These are phyloP conservation scores for Colletotrichum musicola DNA, from an alignment of 2,329 filamentous ascomycete species.

Conservation along the genomic window DNA sequence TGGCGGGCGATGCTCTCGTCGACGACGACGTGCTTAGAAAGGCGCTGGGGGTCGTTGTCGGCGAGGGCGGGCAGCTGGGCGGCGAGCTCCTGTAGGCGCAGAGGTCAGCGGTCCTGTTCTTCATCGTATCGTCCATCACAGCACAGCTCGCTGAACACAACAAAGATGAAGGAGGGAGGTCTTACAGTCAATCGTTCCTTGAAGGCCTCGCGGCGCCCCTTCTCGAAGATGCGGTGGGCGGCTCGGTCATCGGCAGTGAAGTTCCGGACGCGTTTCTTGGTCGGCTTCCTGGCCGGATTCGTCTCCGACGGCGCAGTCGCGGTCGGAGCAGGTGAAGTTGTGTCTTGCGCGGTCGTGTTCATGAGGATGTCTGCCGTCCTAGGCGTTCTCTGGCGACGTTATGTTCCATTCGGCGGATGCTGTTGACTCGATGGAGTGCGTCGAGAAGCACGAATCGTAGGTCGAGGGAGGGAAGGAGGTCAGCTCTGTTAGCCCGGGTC, in stretches of 20 bases:
- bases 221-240: conserved; percentile 55
- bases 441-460: background rate
- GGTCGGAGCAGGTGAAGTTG: conserved; percentile 4
- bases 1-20: conserved; percentile 51
- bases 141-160: background rate
- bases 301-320: conserved; percentile 12
- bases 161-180: conserved; percentile 13
- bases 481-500: background rate
- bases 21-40: conserved; percentile 56
- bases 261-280: conserved; percentile 52
- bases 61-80: conserved; percentile 49
- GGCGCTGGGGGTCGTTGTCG: conserved; percentile 49
- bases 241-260: conserved; percentile 57
- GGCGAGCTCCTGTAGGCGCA: conserved; percentile 49
- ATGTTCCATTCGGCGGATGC: conserved; percentile 7
- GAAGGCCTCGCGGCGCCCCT: conserved; percentile 56
- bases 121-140: background rate
- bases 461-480: background rate
- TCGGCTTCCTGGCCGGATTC: conserved; percentile 11
- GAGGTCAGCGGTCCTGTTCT: background rate
- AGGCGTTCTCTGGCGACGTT: background rate
- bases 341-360: conserved; percentile 21
- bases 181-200: conserved; percentile 52
- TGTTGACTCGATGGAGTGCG: background rate
- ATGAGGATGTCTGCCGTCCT: conserved; percentile 10